Percentiles rank a stretch among this genome's conserved stretches.
phyloP scores from a whole-genome alignment of 2,329 filamentous ascomycete species.

The Arthrobotrys iridis region DNA sequence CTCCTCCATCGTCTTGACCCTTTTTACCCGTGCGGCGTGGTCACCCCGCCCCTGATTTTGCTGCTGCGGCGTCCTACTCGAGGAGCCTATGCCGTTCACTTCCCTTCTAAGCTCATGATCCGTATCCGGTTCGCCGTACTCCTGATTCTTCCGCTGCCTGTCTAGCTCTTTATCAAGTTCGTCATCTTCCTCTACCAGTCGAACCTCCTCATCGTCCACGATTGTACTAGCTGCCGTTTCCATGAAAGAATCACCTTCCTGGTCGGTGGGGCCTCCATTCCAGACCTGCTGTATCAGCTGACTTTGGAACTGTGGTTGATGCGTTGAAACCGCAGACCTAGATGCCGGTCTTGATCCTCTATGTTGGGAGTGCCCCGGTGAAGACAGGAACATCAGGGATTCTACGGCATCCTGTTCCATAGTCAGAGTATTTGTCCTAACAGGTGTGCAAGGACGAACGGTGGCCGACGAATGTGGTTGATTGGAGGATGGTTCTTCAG shows the following conservation, averaged over 20 bases:
- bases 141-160: slow-evolving; percentile 38
- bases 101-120: slow-evolving; percentile 33
- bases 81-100: slow-evolving; percentile 23
- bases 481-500: slow-evolving; percentile 29
- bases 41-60: neutral
- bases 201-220: slow-evolving; percentile 46
- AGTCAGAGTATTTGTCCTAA: slow-evolving; percentile 54
- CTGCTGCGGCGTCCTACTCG: slow-evolving; percentile 2
- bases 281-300: slow-evolving; percentile 51
- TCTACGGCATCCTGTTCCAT: slow-evolving; percentile 82
- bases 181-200: slow-evolving; percentile 47
- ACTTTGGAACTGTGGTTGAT: slow-evolving; percentile 48
- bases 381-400: slow-evolving; percentile 82
- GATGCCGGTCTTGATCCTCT: slow-evolving; percentile 53
- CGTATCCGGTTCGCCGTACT: slow-evolving; percentile 44
- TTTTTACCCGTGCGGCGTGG: slow-evolving; percentile 29
- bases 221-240: slow-evolving; percentile 58
- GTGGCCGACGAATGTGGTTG: slow-evolving; percentile 27
- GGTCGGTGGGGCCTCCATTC: slow-evolving; percentile 73
- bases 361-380: slow-evolving; percentile 72
- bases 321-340: slow-evolving; percentile 42
- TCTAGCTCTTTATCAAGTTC: slow-evolving; percentile 48
- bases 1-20: slow-evolving; percentile 52
- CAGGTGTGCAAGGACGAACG: slow-evolving; percentile 43
- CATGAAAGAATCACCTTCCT: slow-evolving; percentile 65